Evolutionary conservation across 768 basidiomycete species (phyloP), one percentile per base, ranked within the genome.

Genomic region (Rhodotorula graminis): DNA sequence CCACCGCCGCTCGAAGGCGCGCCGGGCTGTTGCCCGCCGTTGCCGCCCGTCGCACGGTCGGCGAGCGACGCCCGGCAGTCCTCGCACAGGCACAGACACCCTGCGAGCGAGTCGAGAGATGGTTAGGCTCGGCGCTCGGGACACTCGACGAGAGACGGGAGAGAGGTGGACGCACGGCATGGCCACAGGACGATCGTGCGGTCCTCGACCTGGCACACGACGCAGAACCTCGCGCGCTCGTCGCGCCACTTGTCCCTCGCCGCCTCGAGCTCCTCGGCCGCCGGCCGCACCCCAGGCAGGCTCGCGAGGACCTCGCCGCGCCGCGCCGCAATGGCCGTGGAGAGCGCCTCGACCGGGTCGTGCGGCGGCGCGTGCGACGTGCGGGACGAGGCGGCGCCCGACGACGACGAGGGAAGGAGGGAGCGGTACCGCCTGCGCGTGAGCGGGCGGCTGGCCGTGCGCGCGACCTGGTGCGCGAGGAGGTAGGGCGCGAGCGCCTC

Each of bases 151-250:
- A 18, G 11, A 29, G 42, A n/a, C 19, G 23, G 27, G 44, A 27
- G 46, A 27, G 49, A 25, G 31, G 31, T 9, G 23, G 12, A 68
- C 71, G 55, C 37, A 72, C 71, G 71, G 40, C 71, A 72, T 3
- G 71, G 71, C 71, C 71, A 72, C 31, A 72, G 42, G n/a, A 72
- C 67, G n/a, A 72, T 42, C 2, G 25, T 57, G 10, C 71, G n/a
- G 27, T 67, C 67, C 46, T 72, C 67, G 31, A 72, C 71, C 37
- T 67, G 68, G 49, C 71, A 72, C 42, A 72, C 71, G n/a, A 72
- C 71, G 59, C 71, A 72, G 59, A 68, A 72, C 42, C 31, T 2
- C 16, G 56, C 47, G 27, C 71, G 19, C 16, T 52, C 59, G 5
- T 72, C 71, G 6, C 71, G 23, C 63, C 67, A 72, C 29, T 65